A percentile compares a stretch with the other conserved stretches of the same genome.
These are phyloP conservation scores for Eremothecium coryli DNA, from an alignment of 1,139 yeast genomes.

Conservation along the genomic window DNA sequence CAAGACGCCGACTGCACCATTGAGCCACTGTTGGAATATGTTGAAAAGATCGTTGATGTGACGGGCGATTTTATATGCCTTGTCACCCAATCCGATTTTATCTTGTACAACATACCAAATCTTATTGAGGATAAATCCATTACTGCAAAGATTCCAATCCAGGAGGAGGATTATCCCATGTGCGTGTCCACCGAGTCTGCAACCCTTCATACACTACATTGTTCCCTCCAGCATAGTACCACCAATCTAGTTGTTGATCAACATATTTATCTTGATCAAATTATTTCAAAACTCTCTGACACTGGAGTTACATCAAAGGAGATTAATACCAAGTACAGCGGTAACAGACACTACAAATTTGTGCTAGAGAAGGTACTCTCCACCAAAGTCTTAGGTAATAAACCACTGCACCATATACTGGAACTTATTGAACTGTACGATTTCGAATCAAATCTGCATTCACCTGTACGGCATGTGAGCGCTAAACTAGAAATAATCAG, in stretches of 20 bases:
- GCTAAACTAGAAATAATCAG: constrained; percentile 40
- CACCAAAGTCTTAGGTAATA: constrained; percentile 33
- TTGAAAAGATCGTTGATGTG: constrained; percentile 26
- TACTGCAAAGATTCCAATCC: constrained; percentile 14
- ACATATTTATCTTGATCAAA: constrained; percentile 26
- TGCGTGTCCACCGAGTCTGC: constrained; percentile 25
- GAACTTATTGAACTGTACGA: constrained; percentile 33
- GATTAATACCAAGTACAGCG: constrained; percentile 18
- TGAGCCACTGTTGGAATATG: constrained; percentile 14
- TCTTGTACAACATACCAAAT: constrained; percentile 17
- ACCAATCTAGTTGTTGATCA: constrained; percentile 21
- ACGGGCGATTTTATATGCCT: constrained; percentile 20
- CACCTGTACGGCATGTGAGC: constrained; percentile 12
- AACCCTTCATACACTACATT: constrained; percentile 22
- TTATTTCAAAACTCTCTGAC: constrained; percentile 17
- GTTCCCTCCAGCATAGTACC: constrained; percentile 14
- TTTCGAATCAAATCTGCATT: constrained; percentile 6
- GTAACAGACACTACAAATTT: constrained; percentile 24
- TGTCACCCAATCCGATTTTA: constrained; percentile 15
- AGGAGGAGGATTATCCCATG: constrained; percentile 27
- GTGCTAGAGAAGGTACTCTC: constrained; percentile 28
- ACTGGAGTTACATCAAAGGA: constrained; percentile 12
- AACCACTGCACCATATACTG: constrained; percentile 41
- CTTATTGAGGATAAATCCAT: constrained; percentile 19
- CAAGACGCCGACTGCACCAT: constrained; percentile 15